These are phyloP conservation scores for Hylodesmum podocarpum DNA, from an alignment of 306 rosid genomes.

Conservation along the genomic window DNA sequence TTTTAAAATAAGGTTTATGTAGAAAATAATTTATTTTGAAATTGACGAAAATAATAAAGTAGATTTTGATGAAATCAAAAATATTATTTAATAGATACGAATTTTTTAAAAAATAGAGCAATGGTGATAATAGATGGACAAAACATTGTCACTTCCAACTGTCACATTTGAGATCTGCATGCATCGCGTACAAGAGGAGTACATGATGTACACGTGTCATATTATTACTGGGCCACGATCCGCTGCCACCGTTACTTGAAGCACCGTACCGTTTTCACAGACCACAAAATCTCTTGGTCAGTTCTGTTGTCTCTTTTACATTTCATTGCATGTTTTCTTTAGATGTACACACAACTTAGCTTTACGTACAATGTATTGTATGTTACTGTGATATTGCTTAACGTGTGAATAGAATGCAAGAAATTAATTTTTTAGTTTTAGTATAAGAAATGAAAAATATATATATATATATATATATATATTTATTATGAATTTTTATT, in stretches of 20 bases:
- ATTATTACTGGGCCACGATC: neutral
- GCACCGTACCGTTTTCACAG: conserved; percentile 28
- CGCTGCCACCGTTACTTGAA: neutral
- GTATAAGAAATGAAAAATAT: no score
- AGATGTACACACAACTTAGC: neutral
- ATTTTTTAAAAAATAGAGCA: neutral
- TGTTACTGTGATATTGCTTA: no score
- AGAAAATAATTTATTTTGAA: neutral
- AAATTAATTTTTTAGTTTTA: no score
- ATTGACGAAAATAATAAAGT: neutral
- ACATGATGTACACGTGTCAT: conserved; percentile 23
- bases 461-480: no score
- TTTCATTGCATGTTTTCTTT: neutral
- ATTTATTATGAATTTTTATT: no score
- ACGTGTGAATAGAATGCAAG: no score
- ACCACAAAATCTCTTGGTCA: conserved; percentile 33
- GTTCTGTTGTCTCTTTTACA: conserved; percentile 24
- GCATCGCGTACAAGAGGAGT: conserved; percentile 3
- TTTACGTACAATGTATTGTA: neutral
- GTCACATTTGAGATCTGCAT: conserved; percentile 35
- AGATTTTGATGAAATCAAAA: neutral
- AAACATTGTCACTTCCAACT: conserved; percentile 38
- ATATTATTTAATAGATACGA: neutral
- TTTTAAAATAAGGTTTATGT: neutral
- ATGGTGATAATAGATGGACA: neutral